Evolutionary conservation across 441 rosid species (phyloP), one percentile per base, ranked within the genome.

Genomic region (Brassica hybrid): DNA sequence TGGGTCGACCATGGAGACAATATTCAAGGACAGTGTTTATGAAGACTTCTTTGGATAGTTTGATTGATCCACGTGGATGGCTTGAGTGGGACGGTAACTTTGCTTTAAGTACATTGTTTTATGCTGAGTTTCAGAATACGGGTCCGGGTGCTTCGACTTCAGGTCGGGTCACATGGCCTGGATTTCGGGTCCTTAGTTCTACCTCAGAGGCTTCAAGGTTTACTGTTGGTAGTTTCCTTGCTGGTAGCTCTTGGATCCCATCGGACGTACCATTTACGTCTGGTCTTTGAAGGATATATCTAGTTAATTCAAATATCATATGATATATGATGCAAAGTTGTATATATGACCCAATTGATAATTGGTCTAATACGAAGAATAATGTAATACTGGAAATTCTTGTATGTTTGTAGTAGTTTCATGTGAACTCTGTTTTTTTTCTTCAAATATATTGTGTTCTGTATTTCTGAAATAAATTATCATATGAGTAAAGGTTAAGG

Each of bases 1-100:
- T 90, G 11, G 95, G 95, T 5, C 75, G 95, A 12, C 95, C 95
- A 1, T 90, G 95, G 93, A 71, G 78, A 65, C 61, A 86, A 43
- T 90, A 88, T 18, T 86, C 95, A 0, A 74, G 93, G 38, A 87
- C 90, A 0, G 89, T 90, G 16, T 85, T 80, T 23, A 84, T 90
- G 85, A 80, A 81, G 52, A 87, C 90, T 0, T 85, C 65, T 16
- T 73, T 90, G 0, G 92, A 83, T 69, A 45, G 84, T 60, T 76
- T 90, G 61, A 80, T 90, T 36, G 77, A 81, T 67, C 86, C 93
- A 1, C 84, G 86, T 12, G 92, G 95, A 0, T 90, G 95, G 95
- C 67, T 85, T 58, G 84, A 81, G 23, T 90, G 93, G 95, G 14
- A 58, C 27, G 91, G 91, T 7, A 72, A 80, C 67, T 85, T 86